phyloP scores from a whole-genome alignment of 2,329 filamentous ascomycete species.

The Diaporthe citri region DNA sequence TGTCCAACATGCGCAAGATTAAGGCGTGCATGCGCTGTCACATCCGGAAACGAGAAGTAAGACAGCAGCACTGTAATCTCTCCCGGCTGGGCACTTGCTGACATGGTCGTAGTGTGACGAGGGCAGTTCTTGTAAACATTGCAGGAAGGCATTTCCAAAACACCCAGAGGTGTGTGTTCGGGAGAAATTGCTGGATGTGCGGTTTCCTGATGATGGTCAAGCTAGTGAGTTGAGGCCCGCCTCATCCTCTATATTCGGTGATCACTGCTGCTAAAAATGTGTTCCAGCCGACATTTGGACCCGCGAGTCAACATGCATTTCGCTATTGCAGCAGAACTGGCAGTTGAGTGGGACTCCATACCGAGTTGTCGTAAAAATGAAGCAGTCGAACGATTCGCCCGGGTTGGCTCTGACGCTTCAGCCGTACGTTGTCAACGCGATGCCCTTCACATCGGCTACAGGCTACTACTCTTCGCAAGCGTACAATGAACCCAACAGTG shows the following conservation, averaged over 20 bases:
- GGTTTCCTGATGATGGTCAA: conserved; percentile 11
- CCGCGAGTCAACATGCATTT: neutral
- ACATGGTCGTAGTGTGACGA: conserved; percentile 29
- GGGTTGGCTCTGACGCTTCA: conserved; percentile 8
- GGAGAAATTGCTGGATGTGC: conserved; percentile 13
- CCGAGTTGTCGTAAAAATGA: neutral
- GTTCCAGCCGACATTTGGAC: conserved; percentile 27
- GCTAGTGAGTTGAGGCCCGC: conserved; percentile 14
- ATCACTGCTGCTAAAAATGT: neutral
- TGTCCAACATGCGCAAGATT: conserved; percentile 31
- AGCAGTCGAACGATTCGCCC: conserved; percentile 5
- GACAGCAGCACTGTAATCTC: neutral
- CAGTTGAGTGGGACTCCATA: neutral
- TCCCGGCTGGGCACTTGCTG: neutral
- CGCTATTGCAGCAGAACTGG: neutral
- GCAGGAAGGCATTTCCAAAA: conserved; percentile 15
- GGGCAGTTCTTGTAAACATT: conserved; percentile 26
- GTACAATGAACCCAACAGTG: neutral
- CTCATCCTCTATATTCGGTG: neutral
- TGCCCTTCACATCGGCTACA: neutral
- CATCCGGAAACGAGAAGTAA: conserved; percentile 35
- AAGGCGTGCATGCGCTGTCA: conserved; percentile 36
- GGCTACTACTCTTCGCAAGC: neutral
- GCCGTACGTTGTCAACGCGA: neutral
- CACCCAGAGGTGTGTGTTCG: conserved; percentile 33